Conservation (phyloP, 495 filamentous ascomycete genomes). For the Aspergillus nidulans region DNA sequence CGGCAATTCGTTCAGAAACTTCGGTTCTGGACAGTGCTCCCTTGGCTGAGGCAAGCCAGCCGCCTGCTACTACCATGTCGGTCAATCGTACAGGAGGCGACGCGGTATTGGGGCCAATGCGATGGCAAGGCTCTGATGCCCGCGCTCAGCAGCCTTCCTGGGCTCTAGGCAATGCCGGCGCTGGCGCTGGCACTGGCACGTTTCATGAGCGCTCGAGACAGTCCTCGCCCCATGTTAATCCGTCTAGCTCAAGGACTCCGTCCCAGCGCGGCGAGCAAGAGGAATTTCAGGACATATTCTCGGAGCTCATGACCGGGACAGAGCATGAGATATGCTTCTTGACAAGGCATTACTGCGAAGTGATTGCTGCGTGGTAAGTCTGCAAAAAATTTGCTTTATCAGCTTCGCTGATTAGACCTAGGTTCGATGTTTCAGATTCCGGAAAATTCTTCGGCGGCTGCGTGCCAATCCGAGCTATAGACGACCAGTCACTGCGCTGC, state of each 20-base stretch:
- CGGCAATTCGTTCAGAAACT: neutral
- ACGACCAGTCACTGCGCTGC: constrained; percentile 29
- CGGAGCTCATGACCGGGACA: constrained; percentile 38
- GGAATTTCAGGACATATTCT: constrained; percentile 39
- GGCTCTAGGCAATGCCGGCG: neutral
- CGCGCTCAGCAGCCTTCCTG: neutral
- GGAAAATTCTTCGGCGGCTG: constrained; percentile 36
- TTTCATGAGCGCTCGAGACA: neutral
- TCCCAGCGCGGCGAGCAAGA: constrained; percentile 32
- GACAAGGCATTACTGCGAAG: constrained; percentile 33
- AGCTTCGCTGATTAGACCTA: neutral
- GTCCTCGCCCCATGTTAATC: constrained; percentile 6
- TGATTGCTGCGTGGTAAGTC: constrained; percentile 34
- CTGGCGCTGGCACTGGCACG: neutral
- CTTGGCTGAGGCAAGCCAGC: neutral
- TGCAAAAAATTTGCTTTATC: neutral
- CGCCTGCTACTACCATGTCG: neutral
- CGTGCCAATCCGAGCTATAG: constrained; percentile 36
- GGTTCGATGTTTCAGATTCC: constrained; percentile 39
- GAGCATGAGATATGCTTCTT: constrained; percentile 41
- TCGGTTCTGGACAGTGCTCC: neutral
- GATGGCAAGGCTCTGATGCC: neutral
- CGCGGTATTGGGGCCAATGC: no score
- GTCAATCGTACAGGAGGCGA: no score
- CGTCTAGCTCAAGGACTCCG: constrained; percentile 16